Evolutionary conservation across 805 yeast species (phyloP), one percentile per base, ranked within the genome.

Genomic region (Ogataea ramenticola): DNA sequence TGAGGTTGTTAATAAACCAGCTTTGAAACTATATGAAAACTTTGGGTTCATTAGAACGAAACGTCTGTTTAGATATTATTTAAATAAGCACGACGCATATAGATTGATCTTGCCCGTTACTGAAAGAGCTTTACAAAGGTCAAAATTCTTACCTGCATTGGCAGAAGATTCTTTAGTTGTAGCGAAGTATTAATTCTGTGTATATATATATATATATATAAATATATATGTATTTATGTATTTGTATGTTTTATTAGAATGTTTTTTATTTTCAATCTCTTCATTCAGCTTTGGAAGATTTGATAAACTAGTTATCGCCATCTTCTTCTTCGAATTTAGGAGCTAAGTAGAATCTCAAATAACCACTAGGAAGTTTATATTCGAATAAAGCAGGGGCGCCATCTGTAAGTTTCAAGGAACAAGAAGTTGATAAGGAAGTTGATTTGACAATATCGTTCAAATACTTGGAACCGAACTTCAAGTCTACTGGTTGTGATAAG

Each of bases 281-380:
- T 24, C n/a, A n/a, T n/a, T n/a, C n/a, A n/a, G n/a, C n/a, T 6
- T 24, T 24, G 27, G 27, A 24, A 24, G 27, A 24, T 7, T 10
- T 10, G 10, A 10, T 24, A 24, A 24, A 7, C 27, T 24, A 24
- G 27, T 24, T 24, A 11, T 29, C 32, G 7, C 32, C 35, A 19
- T 69, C 79, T 51, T 86, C 96, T 51, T 90, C 98, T 52, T 86
- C 96, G 63, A 93, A 88, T 75, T 93, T 91, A 47, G 99, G 99
- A 55, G 99, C 99, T 65, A 93, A 77, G 77, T 86, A 93, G 78
- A 86, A 93, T 64, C 96, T 83, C 64, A 93, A 73, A 67, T 87
- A 86, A 43, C 99, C 99, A 65, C 91, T 85, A 49, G 88, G 82
- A 61, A 93, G 73, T 66, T 83, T 84, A 70, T 83, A 93, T 70